These are phyloP conservation scores for Pezicula neosporulosa DNA, from an alignment of 2,329 filamentous ascomycete species.

Conservation along the genomic window DNA sequence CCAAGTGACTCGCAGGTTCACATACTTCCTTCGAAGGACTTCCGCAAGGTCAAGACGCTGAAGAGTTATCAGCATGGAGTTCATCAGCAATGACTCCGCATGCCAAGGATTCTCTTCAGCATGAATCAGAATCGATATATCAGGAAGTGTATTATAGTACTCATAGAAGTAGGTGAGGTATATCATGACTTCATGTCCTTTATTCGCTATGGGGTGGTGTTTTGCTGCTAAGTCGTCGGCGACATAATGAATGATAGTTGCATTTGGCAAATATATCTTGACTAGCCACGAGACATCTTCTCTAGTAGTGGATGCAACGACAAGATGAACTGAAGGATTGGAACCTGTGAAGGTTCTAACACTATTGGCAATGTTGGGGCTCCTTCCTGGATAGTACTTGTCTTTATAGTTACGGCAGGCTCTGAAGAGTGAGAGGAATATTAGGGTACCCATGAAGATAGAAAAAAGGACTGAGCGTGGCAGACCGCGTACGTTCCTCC, in stretches of 20 bases:
- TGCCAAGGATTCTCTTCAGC: slow-evolving; percentile 45
- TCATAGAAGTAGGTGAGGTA: slow-evolving; percentile 61
- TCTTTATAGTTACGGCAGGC: too few species aligned
- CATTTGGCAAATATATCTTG: too few species aligned
- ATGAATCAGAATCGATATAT: slow-evolving; percentile 59
- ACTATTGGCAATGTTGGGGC: too few species aligned
- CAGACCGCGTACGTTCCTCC: too few species aligned
- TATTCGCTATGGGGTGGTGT: slow-evolving; percentile 49
- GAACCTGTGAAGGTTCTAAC: too few species aligned
- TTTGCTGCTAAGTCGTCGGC: slow-evolving; percentile 43
- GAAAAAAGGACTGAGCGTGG: too few species aligned
- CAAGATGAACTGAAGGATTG: too few species aligned
- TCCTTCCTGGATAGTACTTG: too few species aligned
- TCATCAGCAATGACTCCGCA: slow-evolving; percentile 30
- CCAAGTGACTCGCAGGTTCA: slow-evolving; percentile 54
- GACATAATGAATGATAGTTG: slow-evolving; percentile 38
- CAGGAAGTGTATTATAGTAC: slow-evolving; percentile 55
- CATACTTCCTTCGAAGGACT: slow-evolving; percentile 46
- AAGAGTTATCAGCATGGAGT: slow-evolving; percentile 28
- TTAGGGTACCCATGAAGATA: too few species aligned
- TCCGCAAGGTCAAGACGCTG: slow-evolving; percentile 29
- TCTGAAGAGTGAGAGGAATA: too few species aligned
- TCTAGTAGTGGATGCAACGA: too few species aligned
- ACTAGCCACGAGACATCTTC: too few species aligned
- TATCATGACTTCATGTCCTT: slow-evolving; percentile 60